phyloP scores from a whole-genome alignment of 495 filamentous ascomycete genomes.

The Penicillium salamii region DNA sequence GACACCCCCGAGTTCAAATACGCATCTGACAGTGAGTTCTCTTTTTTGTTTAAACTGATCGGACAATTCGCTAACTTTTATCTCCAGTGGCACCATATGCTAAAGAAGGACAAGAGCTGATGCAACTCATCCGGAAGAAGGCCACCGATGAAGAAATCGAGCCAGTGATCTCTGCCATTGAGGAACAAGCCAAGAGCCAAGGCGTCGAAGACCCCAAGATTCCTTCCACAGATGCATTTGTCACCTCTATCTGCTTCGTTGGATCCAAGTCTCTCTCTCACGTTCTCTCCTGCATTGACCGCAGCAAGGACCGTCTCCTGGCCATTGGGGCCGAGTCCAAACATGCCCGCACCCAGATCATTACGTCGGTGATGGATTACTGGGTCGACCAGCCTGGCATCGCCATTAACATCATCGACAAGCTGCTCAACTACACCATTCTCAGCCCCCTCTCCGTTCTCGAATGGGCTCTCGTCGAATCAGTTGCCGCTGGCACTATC shows the following conservation, averaged over 20 bases:
- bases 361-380: constrained; percentile 84
- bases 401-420: constrained; percentile 91
- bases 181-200: constrained; percentile 64
- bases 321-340: constrained; percentile 70
- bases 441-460: constrained; percentile 78
- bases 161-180: constrained; percentile 70
- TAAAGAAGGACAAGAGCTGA: constrained; percentile 73
- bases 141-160: constrained; percentile 79
- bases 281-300: constrained; percentile 91
- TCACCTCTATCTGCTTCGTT: constrained; percentile 87
- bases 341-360: constrained; percentile 78
- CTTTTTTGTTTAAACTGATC: neutral
- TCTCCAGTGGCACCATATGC: constrained; percentile 74
- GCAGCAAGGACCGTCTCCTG: constrained; percentile 87
- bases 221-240: constrained; percentile 84
- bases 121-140: constrained; percentile 76
- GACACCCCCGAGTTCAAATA: constrained; percentile 96
- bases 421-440: constrained; percentile 96
- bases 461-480: constrained; percentile 77
- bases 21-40: constrained; percentile 62
- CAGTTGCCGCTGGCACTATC: constrained; percentile 60
- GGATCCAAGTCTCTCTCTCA: constrained; percentile 95
- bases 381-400: constrained; percentile 92
- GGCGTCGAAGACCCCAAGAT: constrained; percentile 70
- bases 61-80: neutral